Base-by-base conservation (phyloP, 768 basidiomycete species). In the Termitomyces eurrhizus region DNA sequence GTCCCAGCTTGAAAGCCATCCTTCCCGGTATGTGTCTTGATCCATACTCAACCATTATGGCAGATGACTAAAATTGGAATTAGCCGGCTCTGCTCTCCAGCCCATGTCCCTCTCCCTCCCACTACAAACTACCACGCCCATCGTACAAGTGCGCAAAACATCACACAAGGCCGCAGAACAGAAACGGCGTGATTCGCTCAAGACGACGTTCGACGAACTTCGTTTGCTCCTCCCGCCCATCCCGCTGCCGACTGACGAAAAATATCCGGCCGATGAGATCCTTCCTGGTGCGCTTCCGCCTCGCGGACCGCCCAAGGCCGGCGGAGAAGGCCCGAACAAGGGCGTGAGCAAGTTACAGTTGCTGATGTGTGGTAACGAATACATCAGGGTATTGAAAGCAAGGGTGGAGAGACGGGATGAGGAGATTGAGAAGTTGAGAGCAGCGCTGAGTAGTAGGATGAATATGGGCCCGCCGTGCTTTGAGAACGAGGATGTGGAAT, bases 121-220 rank as follows among this genome's bases (percentile, higher is more conserved):
- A 11, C 48, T 53, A n/a, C 54, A 49, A 64, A 59, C 57, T 42
- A 55, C 39, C 45, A 56, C 42, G 12, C 66, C 67, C 24, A 66
- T 66, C 1, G 64, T 83, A 48, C 80, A 79, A 39, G 73, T 82
- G 51, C 83, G 85, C 61, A 93, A 92, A 72, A 88, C 88, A 33
- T 92, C 92, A 7, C 92, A 99, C 75, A 98, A 98, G 74, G 92
- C 88, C 13, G 97, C 97, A 6, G 97, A 99, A 74, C 97, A 99
- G 72, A 95, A 95, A 71, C 89, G 97, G 49, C 87, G 97, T 9
- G 96, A 99, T 74, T 95, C 93, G 48, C 85, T 98, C 61, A 99
- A 98, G 77, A 88, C 90, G 16, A 93, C 95, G 4, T 98, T 90
- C 67, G 92, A 94, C 66, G 91, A 93, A 57, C 79, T 94, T 12